Percentiles rank a stretch among this genome's conserved stretches.
Evolutionary conservation across 2,329 filamentous ascomycete genomes (phyloP).

Genomic region (Pyrenophora teres): DNA sequence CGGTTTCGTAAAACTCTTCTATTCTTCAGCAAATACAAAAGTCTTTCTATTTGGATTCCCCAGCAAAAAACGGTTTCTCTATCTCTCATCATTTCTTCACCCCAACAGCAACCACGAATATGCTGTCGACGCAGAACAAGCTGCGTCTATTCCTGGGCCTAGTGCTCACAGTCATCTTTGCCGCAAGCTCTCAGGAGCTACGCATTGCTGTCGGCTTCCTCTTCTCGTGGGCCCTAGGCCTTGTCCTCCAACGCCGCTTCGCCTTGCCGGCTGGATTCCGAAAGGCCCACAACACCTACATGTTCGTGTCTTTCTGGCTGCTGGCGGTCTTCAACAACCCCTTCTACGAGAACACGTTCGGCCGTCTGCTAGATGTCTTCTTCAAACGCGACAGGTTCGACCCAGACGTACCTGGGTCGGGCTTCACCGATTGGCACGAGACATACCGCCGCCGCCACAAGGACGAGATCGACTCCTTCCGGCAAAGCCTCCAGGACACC

Average conservation of each 20-base stretch:
- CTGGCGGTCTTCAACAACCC: conserved; percentile 14
- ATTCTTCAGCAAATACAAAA: neutral
- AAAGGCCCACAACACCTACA: conserved; percentile 4
- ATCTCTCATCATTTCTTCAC: too few relatives aligned
- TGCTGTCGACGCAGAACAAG: conserved; percentile 5
- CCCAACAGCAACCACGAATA: conserved; percentile 7
- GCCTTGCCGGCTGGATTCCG: neutral
- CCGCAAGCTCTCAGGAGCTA: conserved; percentile 11
- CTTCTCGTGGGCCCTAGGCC: conserved; percentile 14
- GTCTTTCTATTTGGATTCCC: neutral
- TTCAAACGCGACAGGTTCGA: conserved; percentile 6
- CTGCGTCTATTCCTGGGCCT: conserved; percentile 10
- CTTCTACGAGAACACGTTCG: conserved; percentile 15
- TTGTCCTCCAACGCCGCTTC: conserved; percentile 1
- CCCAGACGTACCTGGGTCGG: conserved; percentile 11
- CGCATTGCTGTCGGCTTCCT: conserved; percentile 7
- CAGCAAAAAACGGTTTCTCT: neutral
- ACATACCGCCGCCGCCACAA: conserved; percentile 1
- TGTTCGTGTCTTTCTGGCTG: conserved; percentile 12
- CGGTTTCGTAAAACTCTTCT: too few relatives aligned
- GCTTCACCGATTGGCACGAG: conserved; percentile 17
- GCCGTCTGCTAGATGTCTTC: conserved; percentile 9
- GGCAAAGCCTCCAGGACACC: neutral
- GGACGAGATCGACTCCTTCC: conserved; percentile 3
- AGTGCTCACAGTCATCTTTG: conserved; percentile 9